Percentiles rank a stretch among this genome's conserved stretches.
Conservation (phyloP, 768 basidiomycete species). For the Podaxis mareebaensis region DNA sequence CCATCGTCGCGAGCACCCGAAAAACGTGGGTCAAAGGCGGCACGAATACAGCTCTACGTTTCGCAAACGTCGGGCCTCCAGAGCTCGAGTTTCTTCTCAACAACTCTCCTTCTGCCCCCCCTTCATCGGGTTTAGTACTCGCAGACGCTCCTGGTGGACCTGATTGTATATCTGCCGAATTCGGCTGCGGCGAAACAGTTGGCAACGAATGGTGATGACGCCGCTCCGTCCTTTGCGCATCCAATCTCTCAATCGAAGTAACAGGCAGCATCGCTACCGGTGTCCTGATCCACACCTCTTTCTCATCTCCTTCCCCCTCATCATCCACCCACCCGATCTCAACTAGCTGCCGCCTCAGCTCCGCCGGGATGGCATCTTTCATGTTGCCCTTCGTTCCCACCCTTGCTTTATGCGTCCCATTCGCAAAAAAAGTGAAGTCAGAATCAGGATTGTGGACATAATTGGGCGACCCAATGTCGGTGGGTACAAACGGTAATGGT, state of each 20-base stretch:
- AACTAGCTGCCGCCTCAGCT: slow-evolving; percentile 62
- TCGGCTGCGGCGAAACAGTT: slow-evolving; percentile 26
- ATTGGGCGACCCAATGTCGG: slow-evolving; percentile 67
- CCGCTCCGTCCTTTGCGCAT: slow-evolving; percentile 27
- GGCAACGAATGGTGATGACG: slow-evolving; percentile 7
- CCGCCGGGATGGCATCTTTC: slow-evolving; percentile 58
- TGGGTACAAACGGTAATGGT: slow-evolving; percentile 72
- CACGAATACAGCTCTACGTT: slow-evolving; percentile 68
- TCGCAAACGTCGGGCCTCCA: slow-evolving; percentile 47
- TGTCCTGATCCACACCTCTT: slow-evolving; percentile 57
- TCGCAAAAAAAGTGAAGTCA: slow-evolving; percentile 44
- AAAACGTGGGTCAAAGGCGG: slow-evolving; percentile 57
- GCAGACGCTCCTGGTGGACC: neutral
- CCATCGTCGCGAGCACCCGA: slow-evolving; percentile 51
- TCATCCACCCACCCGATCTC: slow-evolving; percentile 79
- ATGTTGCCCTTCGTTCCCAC: neutral
- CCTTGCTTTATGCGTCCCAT: slow-evolving; percentile 35
- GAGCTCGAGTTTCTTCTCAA: slow-evolving; percentile 59
- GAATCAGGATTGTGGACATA: slow-evolving; percentile 40
- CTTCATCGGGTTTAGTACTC: neutral
- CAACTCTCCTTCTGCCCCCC: slow-evolving; percentile 33
- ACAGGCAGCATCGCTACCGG: slow-evolving; percentile 68
- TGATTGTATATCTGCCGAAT: slow-evolving; percentile 26
- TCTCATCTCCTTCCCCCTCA: slow-evolving; percentile 47
- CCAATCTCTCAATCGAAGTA: slow-evolving; percentile 54